Conservation (phyloP, 352 stramenopile genomes). For the Pythium biforme region DNA sequence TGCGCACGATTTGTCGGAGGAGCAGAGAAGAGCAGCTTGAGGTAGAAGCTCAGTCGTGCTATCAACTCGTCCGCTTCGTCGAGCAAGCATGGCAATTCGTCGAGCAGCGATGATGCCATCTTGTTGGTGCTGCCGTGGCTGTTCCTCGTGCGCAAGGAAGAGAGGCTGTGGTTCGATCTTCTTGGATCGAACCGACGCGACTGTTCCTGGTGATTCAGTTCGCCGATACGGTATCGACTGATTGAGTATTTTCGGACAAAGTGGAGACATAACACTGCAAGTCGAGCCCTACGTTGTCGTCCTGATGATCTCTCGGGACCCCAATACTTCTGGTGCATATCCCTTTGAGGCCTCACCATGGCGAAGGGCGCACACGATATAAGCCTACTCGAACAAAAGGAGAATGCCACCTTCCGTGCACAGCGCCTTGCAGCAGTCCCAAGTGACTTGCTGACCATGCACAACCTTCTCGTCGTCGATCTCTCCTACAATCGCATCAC, state of each 20-base stretch:
- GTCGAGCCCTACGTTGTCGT: too few relatives aligned
- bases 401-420: constrained; percentile 38
- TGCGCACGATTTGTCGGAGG: constrained; percentile 1
- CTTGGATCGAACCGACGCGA: constrained; percentile 7
- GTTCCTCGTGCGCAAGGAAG: neutral
- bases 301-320: too few relatives aligned
- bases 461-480: constrained; percentile 51
- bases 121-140: neutral
- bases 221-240: neutral
- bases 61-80: constrained; percentile 62
- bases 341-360: neutral
- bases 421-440: constrained; percentile 40
- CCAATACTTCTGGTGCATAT: neutral
- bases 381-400: constrained; percentile 31
- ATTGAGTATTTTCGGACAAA: constrained; percentile 4
- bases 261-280: neutral
- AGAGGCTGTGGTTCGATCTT: neutral
- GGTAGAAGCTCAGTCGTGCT: constrained; percentile 41
- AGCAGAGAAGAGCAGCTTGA: constrained; percentile 29
- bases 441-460: constrained; percentile 47
- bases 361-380: neutral
- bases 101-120: constrained; percentile 53
- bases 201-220: neutral
- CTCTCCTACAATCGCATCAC: constrained; percentile 61
- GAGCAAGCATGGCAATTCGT: constrained; percentile 62